A percentile compares a stretch with the other conserved stretches of the same genome.
These are phyloP conservation scores for Pseudogymnoascus sp. DNA, from an alignment of 2,329 filamentous ascomycete genomes.

Conservation along the genomic window DNA sequence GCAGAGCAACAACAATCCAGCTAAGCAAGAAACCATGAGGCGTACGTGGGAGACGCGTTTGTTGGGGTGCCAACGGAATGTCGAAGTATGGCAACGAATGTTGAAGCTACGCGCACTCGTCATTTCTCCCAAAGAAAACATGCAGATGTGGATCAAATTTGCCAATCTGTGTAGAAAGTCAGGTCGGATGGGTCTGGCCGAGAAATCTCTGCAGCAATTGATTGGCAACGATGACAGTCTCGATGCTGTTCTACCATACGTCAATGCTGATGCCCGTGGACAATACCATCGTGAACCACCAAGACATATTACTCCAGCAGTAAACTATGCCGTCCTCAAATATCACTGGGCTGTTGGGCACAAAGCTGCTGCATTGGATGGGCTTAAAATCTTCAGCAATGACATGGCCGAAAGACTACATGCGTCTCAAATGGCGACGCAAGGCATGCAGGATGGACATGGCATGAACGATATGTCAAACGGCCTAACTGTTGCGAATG, in stretches of 20 bases:
- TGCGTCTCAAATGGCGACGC: conserved; percentile 24
- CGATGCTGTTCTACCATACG: conserved; percentile 50
- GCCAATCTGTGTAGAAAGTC: conserved; percentile 97
- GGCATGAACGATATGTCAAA: conserved; percentile 32
- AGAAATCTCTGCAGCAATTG: conserved; percentile 89
- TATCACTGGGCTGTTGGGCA: conserved; percentile 89
- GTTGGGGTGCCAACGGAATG: conserved; percentile 90
- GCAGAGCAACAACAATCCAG: conserved; percentile 67
- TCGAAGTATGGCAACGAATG: conserved; percentile 98
- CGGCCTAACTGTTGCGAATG: conserved; percentile 15
- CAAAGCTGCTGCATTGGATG: conserved; percentile 48
- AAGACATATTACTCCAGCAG: conserved; percentile 48
- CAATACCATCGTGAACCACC: conserved; percentile 15
- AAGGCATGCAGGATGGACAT: conserved; percentile 26
- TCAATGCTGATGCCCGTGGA: conserved; percentile 37
- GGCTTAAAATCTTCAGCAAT: conserved; percentile 51
- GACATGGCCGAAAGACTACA: conserved; percentile 41
- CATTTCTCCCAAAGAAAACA: conserved; percentile 83
- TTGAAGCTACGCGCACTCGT: conserved; percentile 88
- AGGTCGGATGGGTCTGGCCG: conserved; percentile 83
- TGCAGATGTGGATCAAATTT: conserved; percentile 99
- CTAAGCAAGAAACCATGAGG: conserved; percentile 84
- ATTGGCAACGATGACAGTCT: conserved; percentile 61
- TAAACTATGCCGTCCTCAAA: conserved; percentile 94
- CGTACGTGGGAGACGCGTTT: conserved; percentile 92